Percentiles rank a stretch among this genome's conserved stretches.
Conservation (phyloP, 108 stramenopile species). For the Schizochytrium sp. region DNA sequence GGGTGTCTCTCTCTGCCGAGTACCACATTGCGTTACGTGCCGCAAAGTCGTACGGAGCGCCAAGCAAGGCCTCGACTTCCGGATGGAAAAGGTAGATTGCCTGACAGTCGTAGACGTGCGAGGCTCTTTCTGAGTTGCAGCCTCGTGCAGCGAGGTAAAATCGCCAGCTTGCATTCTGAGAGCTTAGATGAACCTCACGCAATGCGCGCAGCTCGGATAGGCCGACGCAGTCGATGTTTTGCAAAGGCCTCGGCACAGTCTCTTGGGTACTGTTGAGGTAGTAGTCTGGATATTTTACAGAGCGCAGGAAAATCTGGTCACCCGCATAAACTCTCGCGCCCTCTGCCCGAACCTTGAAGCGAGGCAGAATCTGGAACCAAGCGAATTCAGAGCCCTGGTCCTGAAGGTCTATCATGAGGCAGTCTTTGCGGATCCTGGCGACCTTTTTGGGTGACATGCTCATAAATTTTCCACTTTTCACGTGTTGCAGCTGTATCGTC, state of each 20-base stretch:
- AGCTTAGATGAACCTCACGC: neutral
- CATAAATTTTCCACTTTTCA: neutral
- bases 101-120: neutral
- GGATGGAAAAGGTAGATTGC: neutral
- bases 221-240: neutral
- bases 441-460: conserved; percentile 3
- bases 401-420: neutral
- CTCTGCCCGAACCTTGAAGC: conserved; percentile 12
- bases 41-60: neutral
- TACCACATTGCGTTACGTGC: neutral
- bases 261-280: neutral
- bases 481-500: neutral
- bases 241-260: neutral
- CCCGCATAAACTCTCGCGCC: neutral
- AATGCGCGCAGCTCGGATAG: neutral
- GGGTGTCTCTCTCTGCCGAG: neutral
- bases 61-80: neutral
- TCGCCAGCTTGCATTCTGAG: neutral
- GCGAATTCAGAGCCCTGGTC: neutral
- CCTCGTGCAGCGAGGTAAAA: neutral
- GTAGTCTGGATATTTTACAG: neutral
- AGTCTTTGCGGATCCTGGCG: neutral
- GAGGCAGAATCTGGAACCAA: neutral
- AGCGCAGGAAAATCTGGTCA: neutral
- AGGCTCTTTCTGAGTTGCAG: neutral